Percentiles rank a stretch among this genome's conserved stretches.
Conservation (phyloP, 805 yeast species). For the Blastobotrys terrestris region DNA sequence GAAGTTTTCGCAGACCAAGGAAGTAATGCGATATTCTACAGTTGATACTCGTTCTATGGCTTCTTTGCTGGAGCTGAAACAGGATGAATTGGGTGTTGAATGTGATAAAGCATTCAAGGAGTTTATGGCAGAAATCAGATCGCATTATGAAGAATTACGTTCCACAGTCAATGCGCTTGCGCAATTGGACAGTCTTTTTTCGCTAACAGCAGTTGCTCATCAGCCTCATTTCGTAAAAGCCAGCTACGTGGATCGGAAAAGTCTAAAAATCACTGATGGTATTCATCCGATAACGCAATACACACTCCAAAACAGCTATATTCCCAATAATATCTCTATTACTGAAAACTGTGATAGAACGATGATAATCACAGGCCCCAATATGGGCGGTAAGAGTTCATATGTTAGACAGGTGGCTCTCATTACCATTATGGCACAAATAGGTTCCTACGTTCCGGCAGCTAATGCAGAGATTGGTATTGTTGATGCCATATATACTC, state of each 20-base stretch:
- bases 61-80: slow-evolving; percentile 51
- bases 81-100: slow-evolving; percentile 44
- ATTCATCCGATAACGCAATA: slow-evolving; percentile 64
- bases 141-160: slow-evolving; percentile 36
- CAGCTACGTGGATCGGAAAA: slow-evolving; percentile 38
- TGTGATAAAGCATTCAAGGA: slow-evolving; percentile 43
- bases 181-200: slow-evolving; percentile 57
- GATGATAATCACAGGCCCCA: slow-evolving; percentile 74
- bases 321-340: slow-evolving; percentile 61
- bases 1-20: slow-evolving; percentile 61
- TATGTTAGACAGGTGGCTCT: slow-evolving; percentile 70
- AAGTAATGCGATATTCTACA: slow-evolving; percentile 67
- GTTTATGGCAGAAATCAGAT: slow-evolving; percentile 37
- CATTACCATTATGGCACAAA: slow-evolving; percentile 63
- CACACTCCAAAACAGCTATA: slow-evolving; percentile 40
- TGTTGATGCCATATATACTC: slow-evolving; percentile 50
- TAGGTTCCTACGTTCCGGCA: slow-evolving; percentile 75
- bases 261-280: slow-evolving; percentile 48
- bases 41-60: slow-evolving; percentile 48
- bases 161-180: slow-evolving; percentile 45
- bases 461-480: slow-evolving; percentile 53
- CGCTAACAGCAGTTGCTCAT: slow-evolving; percentile 56
- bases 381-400: slow-evolving; percentile 84
- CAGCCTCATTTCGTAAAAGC: slow-evolving; percentile 47
- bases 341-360: slow-evolving; percentile 42